These are phyloP conservation scores for Trichoderma brevicompactum DNA, from an alignment of 2,329 filamentous ascomycete genomes.

Conservation along the genomic window DNA sequence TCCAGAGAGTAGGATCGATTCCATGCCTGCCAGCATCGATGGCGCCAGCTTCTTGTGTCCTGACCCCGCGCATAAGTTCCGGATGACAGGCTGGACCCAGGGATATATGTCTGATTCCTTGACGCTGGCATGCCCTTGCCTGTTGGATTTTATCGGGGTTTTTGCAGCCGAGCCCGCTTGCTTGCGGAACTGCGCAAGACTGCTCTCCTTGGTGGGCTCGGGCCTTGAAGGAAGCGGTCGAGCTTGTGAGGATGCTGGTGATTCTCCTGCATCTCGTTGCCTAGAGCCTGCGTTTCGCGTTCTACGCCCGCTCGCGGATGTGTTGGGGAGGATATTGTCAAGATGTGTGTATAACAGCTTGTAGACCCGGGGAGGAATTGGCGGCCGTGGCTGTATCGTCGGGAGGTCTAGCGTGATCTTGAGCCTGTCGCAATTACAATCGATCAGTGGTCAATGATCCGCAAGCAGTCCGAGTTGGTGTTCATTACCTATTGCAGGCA, in stretches of 20 bases:
- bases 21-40: slow-evolving; percentile 75
- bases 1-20: slow-evolving; percentile 54
- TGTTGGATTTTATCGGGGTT: slow-evolving; percentile 51
- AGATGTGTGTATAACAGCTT: slow-evolving; percentile 82
- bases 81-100: slow-evolving; percentile 73
- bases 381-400: slow-evolving; percentile 73
- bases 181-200: slow-evolving; percentile 51
- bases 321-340: slow-evolving; percentile 67
- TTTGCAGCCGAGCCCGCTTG: slow-evolving; percentile 35
- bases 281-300: slow-evolving; percentile 43
- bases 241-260: slow-evolving; percentile 37
- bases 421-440: slow-evolving; percentile 54
- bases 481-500: slow-evolving; percentile 78
- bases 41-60: slow-evolving; percentile 66
- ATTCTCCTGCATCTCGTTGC: slow-evolving; percentile 35
- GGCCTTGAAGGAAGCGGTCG: slow-evolving; percentile 46
- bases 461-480: neutral
- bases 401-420: slow-evolving; percentile 79
- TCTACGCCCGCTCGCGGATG: slow-evolving; percentile 42
- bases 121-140: slow-evolving; percentile 36
- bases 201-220: slow-evolving; percentile 54
- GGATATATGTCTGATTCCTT: slow-evolving; percentile 51
- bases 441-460: neutral
- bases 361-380: slow-evolving; percentile 79
- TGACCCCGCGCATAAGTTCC: slow-evolving; percentile 65